Evolutionary conservation across 108 stramenopile species (phyloP).

Genomic region (Skeletonema grethae): DNA sequence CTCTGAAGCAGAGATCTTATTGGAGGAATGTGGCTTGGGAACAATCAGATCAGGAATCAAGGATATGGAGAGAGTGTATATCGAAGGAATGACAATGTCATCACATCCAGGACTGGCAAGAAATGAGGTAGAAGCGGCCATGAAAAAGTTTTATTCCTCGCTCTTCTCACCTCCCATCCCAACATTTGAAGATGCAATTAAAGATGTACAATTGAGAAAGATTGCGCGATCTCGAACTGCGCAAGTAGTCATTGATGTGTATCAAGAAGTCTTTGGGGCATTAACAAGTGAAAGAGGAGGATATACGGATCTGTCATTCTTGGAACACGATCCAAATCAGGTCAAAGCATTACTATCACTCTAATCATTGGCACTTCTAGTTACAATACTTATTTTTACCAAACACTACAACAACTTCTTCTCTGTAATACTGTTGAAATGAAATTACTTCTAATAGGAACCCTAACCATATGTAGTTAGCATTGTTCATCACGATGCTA

Average conservation of each 20-base stretch:
- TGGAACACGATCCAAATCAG: conserved; percentile 74
- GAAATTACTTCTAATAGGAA: no score
- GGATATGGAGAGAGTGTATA: conserved; percentile 54
- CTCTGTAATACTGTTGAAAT: no score
- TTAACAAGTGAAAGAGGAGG: conserved; percentile 65
- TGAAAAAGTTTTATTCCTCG: conserved; percentile 81
- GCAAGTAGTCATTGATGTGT: conserved; percentile 54
- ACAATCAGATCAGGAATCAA: conserved; percentile 49
- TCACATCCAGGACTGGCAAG: conserved; percentile 77
- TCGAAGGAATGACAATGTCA: conserved; percentile 76
- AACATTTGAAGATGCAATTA: conserved; percentile 73
- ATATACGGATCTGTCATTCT: conserved; percentile 76
- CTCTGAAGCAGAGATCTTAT: conserved; percentile 61
- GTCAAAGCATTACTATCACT: conserved; percentile 72
- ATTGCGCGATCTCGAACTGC: conserved; percentile 70
- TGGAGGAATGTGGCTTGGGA: conserved; percentile 72
- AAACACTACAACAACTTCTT: no score
- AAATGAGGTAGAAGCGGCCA: conserved; percentile 59
- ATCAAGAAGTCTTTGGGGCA: conserved; percentile 62
- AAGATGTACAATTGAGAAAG: conserved; percentile 81
- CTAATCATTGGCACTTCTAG: background rate
- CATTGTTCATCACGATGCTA: no score
- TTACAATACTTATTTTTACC: no score
- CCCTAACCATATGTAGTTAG: no score
- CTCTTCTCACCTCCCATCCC: conserved; percentile 83